phyloP scores from a whole-genome alignment of 1,284 basidiomycete genomes.

The Meira nashicola region DNA sequence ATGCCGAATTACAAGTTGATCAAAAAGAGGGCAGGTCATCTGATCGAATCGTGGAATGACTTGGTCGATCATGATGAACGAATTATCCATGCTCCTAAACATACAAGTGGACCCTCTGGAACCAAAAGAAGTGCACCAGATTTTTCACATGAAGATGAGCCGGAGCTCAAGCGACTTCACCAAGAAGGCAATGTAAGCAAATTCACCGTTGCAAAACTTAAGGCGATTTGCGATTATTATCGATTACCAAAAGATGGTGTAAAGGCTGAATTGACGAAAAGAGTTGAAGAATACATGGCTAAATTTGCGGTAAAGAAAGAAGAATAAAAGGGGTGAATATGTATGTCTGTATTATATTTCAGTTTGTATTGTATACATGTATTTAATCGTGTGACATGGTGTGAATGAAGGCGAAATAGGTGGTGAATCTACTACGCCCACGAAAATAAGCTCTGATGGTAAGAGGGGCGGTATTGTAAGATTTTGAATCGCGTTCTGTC shows the following conservation, averaged over 20 bases:
- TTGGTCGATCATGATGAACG: conserved; percentile 62
- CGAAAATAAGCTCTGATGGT: too few relatives aligned
- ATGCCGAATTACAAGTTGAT: conserved; percentile 72
- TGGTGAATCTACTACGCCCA: too few relatives aligned
- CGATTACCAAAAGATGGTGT: conserved; percentile 34
- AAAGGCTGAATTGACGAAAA: conserved; percentile 40
- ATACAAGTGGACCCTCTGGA: conserved; percentile 18
- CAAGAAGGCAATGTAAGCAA: conserved; percentile 25
- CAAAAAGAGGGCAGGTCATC: conserved; percentile 71
- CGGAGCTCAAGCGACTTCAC: conserved; percentile 16
- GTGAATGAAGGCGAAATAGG: too few relatives aligned
- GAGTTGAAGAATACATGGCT: conserved; percentile 27
- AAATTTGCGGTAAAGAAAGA: conserved; percentile 8
- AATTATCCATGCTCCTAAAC: background rate
- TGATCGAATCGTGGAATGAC: conserved; percentile 72
- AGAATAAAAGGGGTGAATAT: background rate
- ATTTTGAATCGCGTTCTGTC: too few relatives aligned
- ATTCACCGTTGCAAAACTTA: conserved; percentile 28
- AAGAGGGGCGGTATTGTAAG: too few relatives aligned
- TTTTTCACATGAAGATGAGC: conserved; percentile 30
- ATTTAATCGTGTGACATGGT: too few relatives aligned
- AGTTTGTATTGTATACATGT: too few relatives aligned
- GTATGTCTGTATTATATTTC: too few relatives aligned
- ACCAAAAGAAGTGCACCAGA: conserved; percentile 18
- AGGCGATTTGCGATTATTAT: conserved; percentile 33